phyloP scores from a whole-genome alignment of 2,329 filamentous ascomycete genomes.

The Colletotrichum falcatum region DNA sequence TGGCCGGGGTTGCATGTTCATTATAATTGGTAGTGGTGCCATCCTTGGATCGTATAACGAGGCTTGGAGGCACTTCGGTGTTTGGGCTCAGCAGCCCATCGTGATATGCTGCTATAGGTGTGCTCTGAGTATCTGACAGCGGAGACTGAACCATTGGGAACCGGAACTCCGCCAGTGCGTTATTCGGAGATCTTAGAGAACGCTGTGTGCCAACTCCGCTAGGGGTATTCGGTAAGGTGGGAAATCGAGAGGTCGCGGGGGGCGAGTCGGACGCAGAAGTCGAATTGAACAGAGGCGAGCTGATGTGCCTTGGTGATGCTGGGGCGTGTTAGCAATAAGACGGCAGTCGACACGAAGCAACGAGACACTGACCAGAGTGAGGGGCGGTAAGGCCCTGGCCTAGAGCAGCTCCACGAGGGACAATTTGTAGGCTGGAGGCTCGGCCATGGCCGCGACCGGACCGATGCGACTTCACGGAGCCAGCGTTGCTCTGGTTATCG shows the following conservation, averaged over 20 bases:
- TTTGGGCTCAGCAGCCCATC: conserved; percentile 57
- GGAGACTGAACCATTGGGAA: conserved; percentile 65
- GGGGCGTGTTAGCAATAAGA: conserved; percentile 8
- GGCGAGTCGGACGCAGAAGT: conserved; percentile 66
- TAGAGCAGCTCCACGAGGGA: conserved; percentile 56
- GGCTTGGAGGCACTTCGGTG: conserved; percentile 37
- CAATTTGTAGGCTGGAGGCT: conserved; percentile 84
- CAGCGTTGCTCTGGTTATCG: conserved; percentile 56
- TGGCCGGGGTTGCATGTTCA: conserved; percentile 70
- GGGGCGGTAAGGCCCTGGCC: conserved; percentile 46
- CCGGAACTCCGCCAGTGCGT: conserved; percentile 66
- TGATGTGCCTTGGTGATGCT: conserved; percentile 57
- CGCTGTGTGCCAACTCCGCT: conserved; percentile 50
- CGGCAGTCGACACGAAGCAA: background rate
- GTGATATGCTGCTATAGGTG: conserved; percentile 48
- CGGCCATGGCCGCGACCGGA: conserved; percentile 76
- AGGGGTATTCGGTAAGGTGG: conserved; percentile 61
- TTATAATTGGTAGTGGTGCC: conserved; percentile 60
- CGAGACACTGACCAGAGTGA: conserved; percentile 54
- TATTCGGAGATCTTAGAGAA: conserved; percentile 57
- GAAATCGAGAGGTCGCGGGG: conserved; percentile 54
- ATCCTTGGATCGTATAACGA: conserved; percentile 58
- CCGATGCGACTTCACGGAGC: conserved; percentile 58
- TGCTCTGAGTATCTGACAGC: conserved; percentile 49
- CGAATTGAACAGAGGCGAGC: conserved; percentile 65